Percentiles rank a stretch among this genome's conserved stretches.
Evolutionary conservation across 2,329 filamentous ascomycete species (phyloP).

Genomic region (Colletotrichum sp.): DNA sequence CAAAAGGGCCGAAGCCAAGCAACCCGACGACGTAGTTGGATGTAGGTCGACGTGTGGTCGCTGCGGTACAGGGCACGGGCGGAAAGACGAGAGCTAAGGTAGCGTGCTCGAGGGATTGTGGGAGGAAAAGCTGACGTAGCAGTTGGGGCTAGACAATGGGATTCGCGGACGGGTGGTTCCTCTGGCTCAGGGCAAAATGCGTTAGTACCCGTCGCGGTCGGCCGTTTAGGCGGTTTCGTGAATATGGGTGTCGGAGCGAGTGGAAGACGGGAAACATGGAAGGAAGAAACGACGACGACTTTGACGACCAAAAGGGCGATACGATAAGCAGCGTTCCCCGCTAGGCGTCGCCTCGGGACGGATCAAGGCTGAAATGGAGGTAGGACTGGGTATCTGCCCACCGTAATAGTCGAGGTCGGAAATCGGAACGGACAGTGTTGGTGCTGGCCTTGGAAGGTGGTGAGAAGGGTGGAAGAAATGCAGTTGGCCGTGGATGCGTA

Average conservation of each 20-base stretch:
- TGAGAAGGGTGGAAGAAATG: not conserved
- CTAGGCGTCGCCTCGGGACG: not conserved
- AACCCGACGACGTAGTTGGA: slow-evolving; percentile 3
- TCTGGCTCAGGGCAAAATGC: not conserved
- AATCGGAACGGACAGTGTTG: not conserved
- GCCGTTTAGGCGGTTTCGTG: not conserved
- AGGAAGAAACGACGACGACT: not conserved
- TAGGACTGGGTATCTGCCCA: not conserved
- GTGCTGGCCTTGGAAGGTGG: not conserved
- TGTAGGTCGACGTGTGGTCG: not conserved
- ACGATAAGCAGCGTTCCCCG: not conserved
- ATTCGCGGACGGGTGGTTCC: not conserved
- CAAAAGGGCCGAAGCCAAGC: slow-evolving; percentile 14
- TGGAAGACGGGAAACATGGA: not conserved
- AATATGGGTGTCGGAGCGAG: not conserved
- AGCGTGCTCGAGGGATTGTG: not conserved
- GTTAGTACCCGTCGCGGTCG: not conserved
- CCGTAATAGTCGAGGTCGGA: not conserved
- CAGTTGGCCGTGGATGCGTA: slow-evolving; percentile 1
- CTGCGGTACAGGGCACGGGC: not conserved
- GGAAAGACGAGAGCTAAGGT: not conserved
- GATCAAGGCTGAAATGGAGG: not conserved
- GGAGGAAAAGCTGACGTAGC: slow-evolving; percentile 12
- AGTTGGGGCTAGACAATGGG: not conserved
- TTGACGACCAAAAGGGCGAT: not conserved